These are phyloP conservation scores for Rubroboletus satanas DNA, from an alignment of 768 basidiomycete species.

Conservation along the genomic window DNA sequence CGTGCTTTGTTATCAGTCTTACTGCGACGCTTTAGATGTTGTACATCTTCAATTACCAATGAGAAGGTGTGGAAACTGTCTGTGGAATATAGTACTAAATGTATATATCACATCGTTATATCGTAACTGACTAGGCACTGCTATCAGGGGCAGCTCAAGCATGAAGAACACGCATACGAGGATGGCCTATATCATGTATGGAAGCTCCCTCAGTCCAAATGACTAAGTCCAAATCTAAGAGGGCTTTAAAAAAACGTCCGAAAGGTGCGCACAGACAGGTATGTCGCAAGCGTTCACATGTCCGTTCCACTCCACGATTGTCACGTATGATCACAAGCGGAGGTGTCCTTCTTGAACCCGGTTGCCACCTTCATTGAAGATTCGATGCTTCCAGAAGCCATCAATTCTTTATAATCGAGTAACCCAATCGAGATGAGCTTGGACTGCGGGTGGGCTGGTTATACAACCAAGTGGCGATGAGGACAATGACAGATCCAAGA, in stretches of 20 bases:
- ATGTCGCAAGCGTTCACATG: constrained; percentile 17
- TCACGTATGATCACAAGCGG: constrained; percentile 3
- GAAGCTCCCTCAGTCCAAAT: constrained; percentile 21
- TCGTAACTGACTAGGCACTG: constrained; percentile 17
- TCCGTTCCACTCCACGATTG: not conserved
- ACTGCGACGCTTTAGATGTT: not conserved
- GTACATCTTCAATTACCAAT: constrained; percentile 8
- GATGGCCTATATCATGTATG: constrained; percentile 20
- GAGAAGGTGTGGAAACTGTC: not conserved
- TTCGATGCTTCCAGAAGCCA: constrained; percentile 1
- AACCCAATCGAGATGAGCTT: constrained; percentile 28
- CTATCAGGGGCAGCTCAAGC: constrained; percentile 6
- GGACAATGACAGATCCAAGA: constrained; percentile 77
- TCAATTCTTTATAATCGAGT: constrained; percentile 26
- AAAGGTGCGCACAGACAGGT: constrained; percentile 18
- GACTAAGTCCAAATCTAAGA: constrained; percentile 28
- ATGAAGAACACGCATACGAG: constrained; percentile 12
- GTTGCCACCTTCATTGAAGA: not conserved
- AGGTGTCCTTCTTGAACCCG: not conserved
- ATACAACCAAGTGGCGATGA: constrained; percentile 89
- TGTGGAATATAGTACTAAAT: constrained; percentile 22
- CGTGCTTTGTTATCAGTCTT: not conserved
- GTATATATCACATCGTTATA: constrained; percentile 29
- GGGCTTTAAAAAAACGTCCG: constrained; percentile 21
- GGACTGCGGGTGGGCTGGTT: constrained; percentile 55